Evolutionary conservation across 2,329 filamentous ascomycete genomes (phyloP).

Genomic region (Magnaporthiopsis rhizophila): DNA sequence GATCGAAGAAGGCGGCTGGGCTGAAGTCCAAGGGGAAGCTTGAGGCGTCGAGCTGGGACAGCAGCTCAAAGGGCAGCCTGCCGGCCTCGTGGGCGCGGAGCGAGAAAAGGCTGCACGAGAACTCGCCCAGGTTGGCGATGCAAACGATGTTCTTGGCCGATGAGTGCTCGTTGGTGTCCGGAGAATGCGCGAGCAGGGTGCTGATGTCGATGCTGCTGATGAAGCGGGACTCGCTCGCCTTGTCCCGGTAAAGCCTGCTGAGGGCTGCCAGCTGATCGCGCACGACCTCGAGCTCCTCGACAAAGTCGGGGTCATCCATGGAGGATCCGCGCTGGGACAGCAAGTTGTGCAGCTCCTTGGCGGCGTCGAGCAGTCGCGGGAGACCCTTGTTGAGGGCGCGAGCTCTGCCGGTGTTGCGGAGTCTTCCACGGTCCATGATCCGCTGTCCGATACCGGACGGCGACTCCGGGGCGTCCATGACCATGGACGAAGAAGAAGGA

Average conservation of each 20-base stretch:
- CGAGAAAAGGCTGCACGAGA: slow-evolving; percentile 1
- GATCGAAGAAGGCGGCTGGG: background rate
- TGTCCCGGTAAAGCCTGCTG: background rate
- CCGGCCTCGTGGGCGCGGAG: background rate
- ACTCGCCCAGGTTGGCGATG: slow-evolving; percentile 2
- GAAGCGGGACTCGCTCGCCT: background rate
- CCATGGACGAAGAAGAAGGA: too few relatives aligned
- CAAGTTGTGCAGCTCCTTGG: slow-evolving; percentile 3
- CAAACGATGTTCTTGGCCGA: background rate
- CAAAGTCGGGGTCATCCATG: background rate
- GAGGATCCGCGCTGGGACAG: background rate
- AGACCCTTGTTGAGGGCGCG: slow-evolving; percentile 3
- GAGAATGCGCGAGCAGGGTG: background rate
- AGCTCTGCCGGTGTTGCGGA: background rate
- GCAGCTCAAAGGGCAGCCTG: background rate
- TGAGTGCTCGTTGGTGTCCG: background rate
- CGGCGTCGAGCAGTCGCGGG: background rate
- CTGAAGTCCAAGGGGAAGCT: background rate
- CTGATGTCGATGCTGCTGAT: background rate
- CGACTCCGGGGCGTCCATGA: background rate
- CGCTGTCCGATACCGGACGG: background rate
- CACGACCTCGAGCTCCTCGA: background rate
- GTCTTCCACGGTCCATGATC: background rate
- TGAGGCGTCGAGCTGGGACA: background rate
- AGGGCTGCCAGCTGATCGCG: background rate